Evolutionary conservation across 2,329 filamentous ascomycete genomes (phyloP), one percentile per base, ranked within the genome.

Genomic region (Trichoderma atrobrunneum): DNA sequence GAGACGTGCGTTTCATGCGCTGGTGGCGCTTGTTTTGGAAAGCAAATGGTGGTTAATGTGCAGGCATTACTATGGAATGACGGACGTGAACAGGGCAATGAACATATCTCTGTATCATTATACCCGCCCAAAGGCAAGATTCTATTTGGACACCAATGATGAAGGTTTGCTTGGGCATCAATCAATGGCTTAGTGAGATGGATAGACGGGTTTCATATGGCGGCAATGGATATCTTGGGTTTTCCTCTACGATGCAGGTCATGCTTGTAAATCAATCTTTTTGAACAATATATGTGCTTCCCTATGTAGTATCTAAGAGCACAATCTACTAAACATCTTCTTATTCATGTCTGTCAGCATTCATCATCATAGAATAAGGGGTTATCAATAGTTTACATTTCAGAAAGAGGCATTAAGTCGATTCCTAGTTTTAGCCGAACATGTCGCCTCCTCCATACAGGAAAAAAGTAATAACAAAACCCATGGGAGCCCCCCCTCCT

Each of bases 61-160:
- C 36, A 6, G 30, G 26, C 65, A 60, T 32, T 60, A 48, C 32
- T 12, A 16, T 68, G 54, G 28, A 56, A 69, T 59, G 30, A 54
- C 43, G 62, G 62, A 54, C 39, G 43, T 62, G 56, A 67, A 57
- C 24, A 65, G 62, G 63, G 68, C 57, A 64, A 51, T 54, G 26
- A 48, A 61, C 51, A 39, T 61, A 72, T 24, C 36, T 72, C 56
- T 72, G 70, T 54, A 72, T 72, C 56, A 56, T 61, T 72, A 72
- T 72, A 72, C 70, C 70, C 70, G 60, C 61, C 60, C 62, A 16
- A 39, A 43, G 30, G 24, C 32, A 56, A 54, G 28, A n/a, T 30
- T 62, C n/a, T 61, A 11, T 62, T 62, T 70, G 57, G 28, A 54
- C 57, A 61, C 30, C 12, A 43, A 30, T 30, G 8, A n/a, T 32